Percentiles rank a stretch among this genome's conserved stretches.
Conservation (phyloP, 192 early-diverging fungal species). For the Rhizophagus prolifer region DNA sequence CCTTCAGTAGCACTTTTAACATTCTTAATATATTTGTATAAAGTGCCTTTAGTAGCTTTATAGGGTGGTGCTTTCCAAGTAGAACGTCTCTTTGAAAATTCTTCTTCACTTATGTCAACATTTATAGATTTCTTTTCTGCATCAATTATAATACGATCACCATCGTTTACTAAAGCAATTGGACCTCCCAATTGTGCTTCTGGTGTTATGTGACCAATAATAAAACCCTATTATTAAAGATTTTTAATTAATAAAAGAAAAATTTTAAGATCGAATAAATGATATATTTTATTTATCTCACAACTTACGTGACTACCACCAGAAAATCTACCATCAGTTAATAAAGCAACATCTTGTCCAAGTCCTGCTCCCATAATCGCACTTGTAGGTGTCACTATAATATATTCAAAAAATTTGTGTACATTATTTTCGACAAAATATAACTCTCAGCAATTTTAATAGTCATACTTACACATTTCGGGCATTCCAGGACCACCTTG, state of each 20-base stretch:
- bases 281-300: background rate
- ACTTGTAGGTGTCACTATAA: conserved; percentile 84
- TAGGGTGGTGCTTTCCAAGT: conserved; percentile 82
- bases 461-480: conserved; percentile 79
- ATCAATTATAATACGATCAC: conserved; percentile 89
- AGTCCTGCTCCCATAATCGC: conserved; percentile 99
- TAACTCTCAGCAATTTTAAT: conserved; percentile 17
- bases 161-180: conserved; percentile 86
- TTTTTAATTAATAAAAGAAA: conserved; percentile 19
- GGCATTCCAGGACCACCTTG: conserved; percentile 99
- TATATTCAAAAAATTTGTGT: background rate
- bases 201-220: conserved; percentile 98
- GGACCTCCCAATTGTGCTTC: conserved; percentile 98
- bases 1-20: conserved; percentile 79
- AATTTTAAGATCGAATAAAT: background rate
- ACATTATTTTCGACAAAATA: background rate
- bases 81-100: conserved; percentile 67
- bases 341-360: conserved; percentile 93
- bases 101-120: conserved; percentile 74
- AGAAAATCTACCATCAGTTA: conserved; percentile 99
- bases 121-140: conserved; percentile 76
- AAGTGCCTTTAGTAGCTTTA: conserved; percentile 84
- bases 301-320: conserved; percentile 87
- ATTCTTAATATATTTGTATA: conserved; percentile 91
- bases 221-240: conserved; percentile 77